phyloP scores from a whole-genome alignment of 2,329 filamentous ascomycete species.

The Aureobasidium subglaciale region DNA sequence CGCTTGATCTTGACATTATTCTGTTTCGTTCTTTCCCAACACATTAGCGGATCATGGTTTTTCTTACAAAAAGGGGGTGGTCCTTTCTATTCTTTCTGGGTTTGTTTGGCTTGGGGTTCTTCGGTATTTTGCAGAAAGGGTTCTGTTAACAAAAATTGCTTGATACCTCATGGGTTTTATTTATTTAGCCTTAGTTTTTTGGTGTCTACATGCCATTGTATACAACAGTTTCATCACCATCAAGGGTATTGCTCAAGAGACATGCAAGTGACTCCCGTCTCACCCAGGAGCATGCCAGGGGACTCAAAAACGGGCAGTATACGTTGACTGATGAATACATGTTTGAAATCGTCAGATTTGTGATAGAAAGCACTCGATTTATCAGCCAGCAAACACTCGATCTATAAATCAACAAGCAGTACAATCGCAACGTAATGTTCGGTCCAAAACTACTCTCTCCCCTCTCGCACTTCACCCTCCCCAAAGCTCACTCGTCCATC shows the following conservation, averaged over 20 bases:
- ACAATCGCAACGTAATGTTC: too few relatives aligned
- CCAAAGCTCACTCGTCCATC: neutral
- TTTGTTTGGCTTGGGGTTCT: neutral
- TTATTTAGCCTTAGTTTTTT: neutral
- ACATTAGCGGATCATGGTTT: slow-evolving; percentile 7
- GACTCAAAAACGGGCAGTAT: too few relatives aligned
- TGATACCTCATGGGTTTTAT: neutral
- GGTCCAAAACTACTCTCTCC: too few relatives aligned
- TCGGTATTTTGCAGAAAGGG: neutral
- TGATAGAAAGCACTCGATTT: too few relatives aligned
- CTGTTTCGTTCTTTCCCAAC: neutral
- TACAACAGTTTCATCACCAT: neutral
- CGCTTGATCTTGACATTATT: neutral
- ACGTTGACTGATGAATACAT: neutral
- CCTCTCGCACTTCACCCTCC: neutral
- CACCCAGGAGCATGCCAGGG: too few relatives aligned
- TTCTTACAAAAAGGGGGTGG: neutral
- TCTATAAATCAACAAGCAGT: too few relatives aligned
- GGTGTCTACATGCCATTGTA: neutral
- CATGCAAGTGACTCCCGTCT: too few relatives aligned
- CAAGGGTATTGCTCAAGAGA: too few relatives aligned
- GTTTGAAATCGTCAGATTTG: neutral
- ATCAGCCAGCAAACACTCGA: too few relatives aligned
- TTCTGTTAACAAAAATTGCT: slow-evolving; percentile 6
- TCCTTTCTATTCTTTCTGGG: neutral